Conservation (phyloP, 2,329 filamentous ascomycete genomes). For the Diaporthe ilicicola region DNA sequence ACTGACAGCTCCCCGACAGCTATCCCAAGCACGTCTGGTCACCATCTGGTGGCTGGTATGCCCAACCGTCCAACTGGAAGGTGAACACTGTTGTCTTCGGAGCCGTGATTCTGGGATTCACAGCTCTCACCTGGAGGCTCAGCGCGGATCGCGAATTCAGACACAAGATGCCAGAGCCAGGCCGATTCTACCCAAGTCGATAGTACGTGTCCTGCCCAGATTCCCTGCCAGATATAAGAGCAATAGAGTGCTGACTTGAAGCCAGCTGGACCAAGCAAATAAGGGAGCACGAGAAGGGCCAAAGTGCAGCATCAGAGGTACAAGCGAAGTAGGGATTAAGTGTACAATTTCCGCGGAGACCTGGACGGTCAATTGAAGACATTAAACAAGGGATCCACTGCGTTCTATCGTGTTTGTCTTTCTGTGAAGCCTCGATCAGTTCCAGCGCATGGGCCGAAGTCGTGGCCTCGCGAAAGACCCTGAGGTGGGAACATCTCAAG, state of each 20-base stretch:
- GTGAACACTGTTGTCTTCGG: slow-evolving; percentile 72
- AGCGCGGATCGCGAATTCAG: slow-evolving; percentile 79
- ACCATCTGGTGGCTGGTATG: slow-evolving; percentile 96
- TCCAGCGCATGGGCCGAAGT: neutral
- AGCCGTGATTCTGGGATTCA: slow-evolving; percentile 63
- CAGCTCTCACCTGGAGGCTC: slow-evolving; percentile 71
- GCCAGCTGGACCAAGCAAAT: slow-evolving; percentile 56
- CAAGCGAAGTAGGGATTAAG: slow-evolving; percentile 13
- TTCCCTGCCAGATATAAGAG: too few species aligned
- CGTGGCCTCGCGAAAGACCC: neutral
- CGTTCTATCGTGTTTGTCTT: neutral
- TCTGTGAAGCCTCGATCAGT: neutral
- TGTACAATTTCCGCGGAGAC: neutral
- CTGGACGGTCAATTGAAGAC: neutral
- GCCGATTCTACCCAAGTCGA: slow-evolving; percentile 85
- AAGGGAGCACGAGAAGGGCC: slow-evolving; percentile 51
- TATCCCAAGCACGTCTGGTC: slow-evolving; percentile 99
- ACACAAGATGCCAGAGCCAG: slow-evolving; percentile 79
- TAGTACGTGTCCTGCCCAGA: slow-evolving; percentile 65
- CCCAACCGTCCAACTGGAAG: slow-evolving; percentile 94
- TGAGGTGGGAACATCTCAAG: neutral
- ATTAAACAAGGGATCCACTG: neutral
- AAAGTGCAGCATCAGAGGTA: slow-evolving; percentile 27
- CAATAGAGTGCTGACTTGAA: neutral
- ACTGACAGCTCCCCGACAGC: slow-evolving; percentile 54